These are phyloP conservation scores for Podospora fimiseda DNA, from an alignment of 495 filamentous ascomycete genomes.

Conservation along the genomic window DNA sequence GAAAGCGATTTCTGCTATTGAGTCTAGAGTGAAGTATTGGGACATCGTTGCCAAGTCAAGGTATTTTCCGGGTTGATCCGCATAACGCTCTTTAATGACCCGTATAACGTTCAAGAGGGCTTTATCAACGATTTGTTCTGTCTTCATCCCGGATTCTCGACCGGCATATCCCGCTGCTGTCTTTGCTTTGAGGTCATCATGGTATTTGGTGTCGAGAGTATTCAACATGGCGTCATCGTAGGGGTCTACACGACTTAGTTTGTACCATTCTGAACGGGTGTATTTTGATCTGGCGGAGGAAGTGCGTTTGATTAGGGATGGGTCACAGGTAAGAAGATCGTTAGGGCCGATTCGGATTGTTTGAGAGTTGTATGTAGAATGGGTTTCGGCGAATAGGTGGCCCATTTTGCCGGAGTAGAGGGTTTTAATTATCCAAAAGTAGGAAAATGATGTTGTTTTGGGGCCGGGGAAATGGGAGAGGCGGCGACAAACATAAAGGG, in stretches of 20 bases:
- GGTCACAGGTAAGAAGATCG: conserved; percentile 38
- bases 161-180: conserved; percentile 42
- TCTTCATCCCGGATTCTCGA: conserved; percentile 36
- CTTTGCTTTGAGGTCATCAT: conserved; percentile 35
- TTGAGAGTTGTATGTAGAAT: conserved; percentile 41
- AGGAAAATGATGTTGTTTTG: conserved; percentile 46
- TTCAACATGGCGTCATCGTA: conserved; percentile 37
- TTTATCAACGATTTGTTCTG: conserved; percentile 42
- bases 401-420: conserved; percentile 30
- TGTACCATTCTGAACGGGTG: conserved; percentile 29
- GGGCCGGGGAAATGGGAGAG: conserved; percentile 49
- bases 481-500: conserved; percentile 7
- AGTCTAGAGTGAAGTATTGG: conserved; percentile 47
- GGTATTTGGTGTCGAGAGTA: conserved; percentile 29
- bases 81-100: not conserved
- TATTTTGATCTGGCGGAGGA: conserved; percentile 29
- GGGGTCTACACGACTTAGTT: conserved; percentile 25
- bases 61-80: conserved; percentile 12
- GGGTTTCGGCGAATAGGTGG: conserved; percentile 5
- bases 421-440: conserved; percentile 34
- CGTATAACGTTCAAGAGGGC: conserved; percentile 28
- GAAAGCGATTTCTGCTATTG: conserved; percentile 44
- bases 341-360: conserved; percentile 48
- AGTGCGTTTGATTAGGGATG: conserved; percentile 30
- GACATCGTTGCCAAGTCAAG: conserved; percentile 41